Evolutionary conservation across 2,329 filamentous ascomycete genomes (phyloP), one percentile per base, ranked within the genome.

Genomic region (Ilyonectria robusta): DNA sequence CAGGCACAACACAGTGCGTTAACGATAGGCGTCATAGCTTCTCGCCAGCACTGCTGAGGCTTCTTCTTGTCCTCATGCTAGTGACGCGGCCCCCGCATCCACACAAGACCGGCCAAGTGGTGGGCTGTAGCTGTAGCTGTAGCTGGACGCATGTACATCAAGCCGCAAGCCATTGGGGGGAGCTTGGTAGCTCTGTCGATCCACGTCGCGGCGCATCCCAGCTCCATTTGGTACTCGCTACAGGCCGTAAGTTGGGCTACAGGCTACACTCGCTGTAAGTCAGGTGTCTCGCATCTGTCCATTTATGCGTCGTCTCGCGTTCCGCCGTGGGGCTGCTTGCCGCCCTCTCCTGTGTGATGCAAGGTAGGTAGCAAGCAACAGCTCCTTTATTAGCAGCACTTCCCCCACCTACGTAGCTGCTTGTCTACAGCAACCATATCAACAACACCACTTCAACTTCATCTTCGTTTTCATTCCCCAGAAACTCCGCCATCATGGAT

Each of bases 401-500:
- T 53, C 47, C 44, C 17, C 37, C 47, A 53, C 48, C 48, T 54
- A 3, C 21, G 21, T 21, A 13, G 35, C 29, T 37, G 17, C 42
- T 35, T 56, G 5, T 33, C 33, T 37, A 63, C 60, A 35, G 66
- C 26, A 13, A 13, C 31, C 56, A 57, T 21, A 10, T 46, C 40
- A 37, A 53, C 59, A 13, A 31, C 47, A 53, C 40, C 8, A n/a
- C 15, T n/a, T 2, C 40, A 42, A 13, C 29, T 23, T 6, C 44
- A 47, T 19, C 9, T 37, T 17, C 21, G 26, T 6, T 17, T 42
- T 21, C 21, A 23, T 17, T 26, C 6, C 21, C 4, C 15, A 15
- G 47, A 48, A 31, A 67, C 59, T 33, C 29, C 62, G 47, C 54
- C 70, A 77, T 31, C 56, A 83, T 83, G 82, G 80, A 83, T 47